Conservation (phyloP, 176 grass and related monocot species). For the Rhynchospora pubera region DNA sequence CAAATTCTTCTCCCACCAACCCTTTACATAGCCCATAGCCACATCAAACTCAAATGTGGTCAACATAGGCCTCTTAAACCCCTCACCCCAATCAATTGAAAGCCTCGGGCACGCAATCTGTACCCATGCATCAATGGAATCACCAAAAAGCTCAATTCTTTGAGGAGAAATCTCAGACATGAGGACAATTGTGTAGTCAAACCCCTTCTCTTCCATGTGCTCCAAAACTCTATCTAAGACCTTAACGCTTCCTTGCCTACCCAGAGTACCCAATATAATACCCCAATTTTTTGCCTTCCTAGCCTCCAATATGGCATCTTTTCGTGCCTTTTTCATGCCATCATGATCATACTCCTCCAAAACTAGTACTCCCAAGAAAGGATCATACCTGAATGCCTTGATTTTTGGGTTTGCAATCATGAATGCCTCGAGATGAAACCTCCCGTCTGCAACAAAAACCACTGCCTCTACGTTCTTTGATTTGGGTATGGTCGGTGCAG, state of each 20-base stretch:
- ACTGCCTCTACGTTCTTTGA: slow-evolving; percentile 46
- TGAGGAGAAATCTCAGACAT: slow-evolving; percentile 86
- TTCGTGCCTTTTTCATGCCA: slow-evolving; percentile 83
- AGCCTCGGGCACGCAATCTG: slow-evolving; percentile 88
- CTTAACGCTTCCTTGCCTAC: slow-evolving; percentile 66
- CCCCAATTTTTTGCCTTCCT: slow-evolving; percentile 76
- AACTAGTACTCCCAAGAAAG: slow-evolving; percentile 68
- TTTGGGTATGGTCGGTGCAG: slow-evolving; percentile 50
- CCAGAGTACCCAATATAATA: slow-evolving; percentile 64
- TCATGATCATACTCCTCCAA: slow-evolving; percentile 78
- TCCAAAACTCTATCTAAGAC: slow-evolving; percentile 70
- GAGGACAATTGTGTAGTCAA: slow-evolving; percentile 68
- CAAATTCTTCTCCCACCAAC: slow-evolving; percentile 87
- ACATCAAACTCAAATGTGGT: slow-evolving; percentile 95
- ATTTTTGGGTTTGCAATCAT: slow-evolving; percentile 87
- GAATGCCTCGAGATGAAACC: slow-evolving; percentile 94
- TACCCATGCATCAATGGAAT: slow-evolving; percentile 80
- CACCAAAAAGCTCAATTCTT: slow-evolving; percentile 73
- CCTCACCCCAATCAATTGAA: slow-evolving; percentile 94
- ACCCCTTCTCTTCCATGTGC: slow-evolving; percentile 83
- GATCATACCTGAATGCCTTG: slow-evolving; percentile 78
- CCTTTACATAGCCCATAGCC: slow-evolving; percentile 61
- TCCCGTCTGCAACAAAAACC: slow-evolving; percentile 67
- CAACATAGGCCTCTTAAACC: slow-evolving; percentile 75
- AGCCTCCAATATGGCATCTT: slow-evolving; percentile 59